Conservation (phyloP, 345 rosid genomes). For the Eucalyptus camaldulensis region DNA sequence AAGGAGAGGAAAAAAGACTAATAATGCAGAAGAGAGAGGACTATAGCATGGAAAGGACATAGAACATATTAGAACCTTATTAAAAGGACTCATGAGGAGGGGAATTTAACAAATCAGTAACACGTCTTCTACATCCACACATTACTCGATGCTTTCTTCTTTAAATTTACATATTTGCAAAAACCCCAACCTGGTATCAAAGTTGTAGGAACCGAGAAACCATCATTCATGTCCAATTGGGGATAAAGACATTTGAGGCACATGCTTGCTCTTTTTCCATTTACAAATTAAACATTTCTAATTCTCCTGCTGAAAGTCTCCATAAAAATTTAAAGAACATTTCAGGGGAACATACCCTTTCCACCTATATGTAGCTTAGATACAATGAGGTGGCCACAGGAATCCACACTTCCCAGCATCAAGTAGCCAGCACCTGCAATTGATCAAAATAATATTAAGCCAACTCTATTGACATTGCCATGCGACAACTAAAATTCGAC, state of each 20-base stretch:
- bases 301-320: not conserved
- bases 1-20: not conserved
- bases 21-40: not conserved
- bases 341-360: conserved; percentile 15
- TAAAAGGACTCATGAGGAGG: not conserved
- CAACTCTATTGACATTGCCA: not conserved
- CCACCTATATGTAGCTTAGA: conserved; percentile 39
- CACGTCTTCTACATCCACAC: not conserved
- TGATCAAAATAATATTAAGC: not conserved
- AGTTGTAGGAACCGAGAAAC: not conserved
- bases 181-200: not conserved
- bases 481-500: not conserved
- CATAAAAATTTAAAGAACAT: not conserved
- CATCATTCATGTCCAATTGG: not conserved
- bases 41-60: not conserved
- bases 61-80: not conserved
- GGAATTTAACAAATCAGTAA: not conserved
- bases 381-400: conserved; percentile 51
- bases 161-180: not conserved
- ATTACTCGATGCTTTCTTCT: not conserved
- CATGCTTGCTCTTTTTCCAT: not conserved
- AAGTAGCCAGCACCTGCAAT: conserved; percentile 20
- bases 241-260: not conserved
- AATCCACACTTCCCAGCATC: conserved; percentile 63
- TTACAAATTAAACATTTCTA: not conserved